Evolutionary conservation across 2,329 filamentous ascomycete genomes (phyloP).

Genomic region (Daldinia eschscholtzii): DNA sequence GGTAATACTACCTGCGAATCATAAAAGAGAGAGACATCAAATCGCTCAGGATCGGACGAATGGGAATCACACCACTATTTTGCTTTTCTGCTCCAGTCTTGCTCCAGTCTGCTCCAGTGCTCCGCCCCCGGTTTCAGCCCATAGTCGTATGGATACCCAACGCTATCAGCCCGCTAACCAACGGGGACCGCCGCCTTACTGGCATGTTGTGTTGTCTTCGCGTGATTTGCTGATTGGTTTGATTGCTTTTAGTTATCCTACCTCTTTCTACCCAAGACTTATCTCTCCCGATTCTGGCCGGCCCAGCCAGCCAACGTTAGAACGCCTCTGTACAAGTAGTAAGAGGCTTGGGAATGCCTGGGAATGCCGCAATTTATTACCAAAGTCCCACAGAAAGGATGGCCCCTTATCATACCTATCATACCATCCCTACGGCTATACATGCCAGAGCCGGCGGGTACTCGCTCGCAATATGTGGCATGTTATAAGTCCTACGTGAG

Average conservation of each 20-base stretch:
- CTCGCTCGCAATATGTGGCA: slow-evolving; percentile 36
- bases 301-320: slow-evolving; percentile 7
- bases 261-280: slow-evolving; percentile 25
- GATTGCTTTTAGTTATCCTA: slow-evolving; percentile 5
- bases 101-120: background rate
- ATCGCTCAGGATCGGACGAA: slow-evolving; percentile 39
- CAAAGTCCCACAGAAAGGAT: slow-evolving; percentile 41
- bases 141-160: slow-evolving; percentile 39
- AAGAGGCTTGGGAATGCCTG: slow-evolving; percentile 8
- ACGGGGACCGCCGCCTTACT: slow-evolving; percentile 38
- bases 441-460: slow-evolving; percentile 26
- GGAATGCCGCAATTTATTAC: slow-evolving; percentile 8
- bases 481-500: slow-evolving; percentile 36
- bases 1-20: slow-evolving; percentile 15
- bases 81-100: slow-evolving; percentile 5
- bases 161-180: background rate
- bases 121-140: slow-evolving; percentile 31
- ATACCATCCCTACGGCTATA: slow-evolving; percentile 32
- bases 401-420: slow-evolving; percentile 23
- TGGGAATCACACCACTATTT: slow-evolving; percentile 40
- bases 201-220: slow-evolving; percentile 32
- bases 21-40: slow-evolving; percentile 21
- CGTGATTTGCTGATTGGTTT: slow-evolving; percentile 31
- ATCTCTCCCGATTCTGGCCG: slow-evolving; percentile 40
- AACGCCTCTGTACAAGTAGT: background rate